Conservation (phyloP, 495 filamentous ascomycete genomes). For the Daldinia loculata region DNA sequence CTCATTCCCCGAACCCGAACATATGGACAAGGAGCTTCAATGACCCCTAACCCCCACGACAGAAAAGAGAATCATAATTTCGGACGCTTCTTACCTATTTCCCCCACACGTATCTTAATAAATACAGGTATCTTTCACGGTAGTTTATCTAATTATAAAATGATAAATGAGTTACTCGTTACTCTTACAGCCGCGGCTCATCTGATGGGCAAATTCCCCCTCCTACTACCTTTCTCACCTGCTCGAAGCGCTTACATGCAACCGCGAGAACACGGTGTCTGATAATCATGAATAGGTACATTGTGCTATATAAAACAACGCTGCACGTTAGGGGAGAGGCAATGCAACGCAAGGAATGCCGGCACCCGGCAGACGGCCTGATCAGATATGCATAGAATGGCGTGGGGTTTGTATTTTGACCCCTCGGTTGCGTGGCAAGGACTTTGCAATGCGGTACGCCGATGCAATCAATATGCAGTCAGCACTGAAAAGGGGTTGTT, state of each 20-base stretch:
- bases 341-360: slow-evolving; percentile 32
- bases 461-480: slow-evolving; percentile 33
- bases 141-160: slow-evolving; percentile 31
- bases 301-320: slow-evolving; percentile 12
- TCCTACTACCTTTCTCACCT: neutral
- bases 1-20: slow-evolving; percentile 30
- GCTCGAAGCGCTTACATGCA: slow-evolving; percentile 14
- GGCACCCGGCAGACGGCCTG: slow-evolving; percentile 36
- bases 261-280: slow-evolving; percentile 14
- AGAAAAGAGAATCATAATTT: slow-evolving; percentile 2
- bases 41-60: slow-evolving; percentile 38
- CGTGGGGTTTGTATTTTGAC: slow-evolving; percentile 29
- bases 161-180: slow-evolving; percentile 14
- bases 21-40: slow-evolving; percentile 12
- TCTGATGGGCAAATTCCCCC: slow-evolving; percentile 3
- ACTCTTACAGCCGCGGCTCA: neutral
- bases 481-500: slow-evolving; percentile 31
- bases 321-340: slow-evolving; percentile 17
- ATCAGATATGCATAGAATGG: slow-evolving; percentile 26
- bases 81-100: slow-evolving; percentile 24
- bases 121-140: slow-evolving; percentile 1
- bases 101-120: slow-evolving; percentile 7
- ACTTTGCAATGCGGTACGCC: slow-evolving; percentile 7
- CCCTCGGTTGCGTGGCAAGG: slow-evolving; percentile 26
- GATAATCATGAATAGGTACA: slow-evolving; percentile 9